Base-by-base conservation (phyloP, 1,284 basidiomycete species). In the Psilocybe mexicana region DNA sequence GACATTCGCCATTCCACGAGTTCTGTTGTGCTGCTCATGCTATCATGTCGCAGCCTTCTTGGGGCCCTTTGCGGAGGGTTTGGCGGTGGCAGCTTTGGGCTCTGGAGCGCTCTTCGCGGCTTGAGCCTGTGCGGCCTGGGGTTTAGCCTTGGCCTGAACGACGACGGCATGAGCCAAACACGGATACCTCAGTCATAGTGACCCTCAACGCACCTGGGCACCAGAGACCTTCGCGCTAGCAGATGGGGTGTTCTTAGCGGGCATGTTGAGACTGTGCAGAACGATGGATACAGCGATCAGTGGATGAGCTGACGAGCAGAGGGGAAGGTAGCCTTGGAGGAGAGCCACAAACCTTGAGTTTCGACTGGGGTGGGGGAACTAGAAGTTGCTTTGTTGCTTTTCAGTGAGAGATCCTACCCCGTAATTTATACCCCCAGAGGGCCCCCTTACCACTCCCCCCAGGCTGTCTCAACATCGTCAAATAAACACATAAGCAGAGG, bases 241-340 rank as follows among this genome's bases (percentile, higher is more conserved):
- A 25, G 64, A 57, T 11, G 62, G 40, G 26, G 63, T 55, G 56
- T 51, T 66, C 58, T 67, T 67, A 53, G 59, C 55, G 43, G 66
- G 58, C 66, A 67, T 67, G 43, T 44, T 63, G 51, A 54, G 46
- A 23, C 43, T 58, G 8, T 11, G 45, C 12, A 25, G 33, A 42
- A 36, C 30, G 30, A 33, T 0, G 30, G 30, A 8, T 33, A 36
- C 8, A 23, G n/a, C 10, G 28, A 5, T 49, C 18, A 18, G 18
- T 18, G 18, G 18, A 18, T 18, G 18, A 18, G 18, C 18, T 18
- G 18, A 26, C 24, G 12, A 45, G 12, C 36, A 50, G 28, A 36
- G 14, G n/a, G 26, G 18, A 28, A 6, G 14, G 45, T n/a, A 7
- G 14, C 4, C 11, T 18, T 10, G 14, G 0, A 35, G 8, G 30